phyloP scores from a whole-genome alignment of 495 filamentous ascomycete species.

The Lindgomyces ingoldianus region DNA sequence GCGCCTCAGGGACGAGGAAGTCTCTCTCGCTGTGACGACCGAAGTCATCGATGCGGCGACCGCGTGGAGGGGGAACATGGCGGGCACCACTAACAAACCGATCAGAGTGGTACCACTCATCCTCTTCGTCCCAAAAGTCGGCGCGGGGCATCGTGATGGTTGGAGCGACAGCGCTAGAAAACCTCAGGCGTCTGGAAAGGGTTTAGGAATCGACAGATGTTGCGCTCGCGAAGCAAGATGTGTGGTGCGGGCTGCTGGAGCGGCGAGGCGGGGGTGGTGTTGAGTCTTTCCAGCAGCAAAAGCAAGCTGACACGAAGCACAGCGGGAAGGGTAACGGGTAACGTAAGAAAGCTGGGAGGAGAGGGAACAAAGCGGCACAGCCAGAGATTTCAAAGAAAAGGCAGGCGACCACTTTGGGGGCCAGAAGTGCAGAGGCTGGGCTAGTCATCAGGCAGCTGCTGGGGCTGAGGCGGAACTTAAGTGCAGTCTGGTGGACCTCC shows the following conservation, averaged over 20 bases:
- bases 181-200: background rate
- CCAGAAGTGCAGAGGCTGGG: conserved; percentile 11
- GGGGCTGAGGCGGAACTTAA: conserved; percentile 21
- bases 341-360: conserved; percentile 31
- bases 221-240: background rate
- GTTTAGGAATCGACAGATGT: background rate
- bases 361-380: conserved; percentile 16
- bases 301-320: conserved; percentile 20
- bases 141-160: conserved; percentile 15
- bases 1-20: conserved; percentile 25
- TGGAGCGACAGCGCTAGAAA: background rate
- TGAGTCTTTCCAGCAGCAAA: background rate
- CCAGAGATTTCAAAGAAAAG: conserved; percentile 24
- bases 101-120: conserved; percentile 30
- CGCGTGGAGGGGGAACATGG: conserved; percentile 33
- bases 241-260: background rate
- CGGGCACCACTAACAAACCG: conserved; percentile 28
- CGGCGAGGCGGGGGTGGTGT: conserved; percentile 20
- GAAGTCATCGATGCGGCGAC: conserved; percentile 1
- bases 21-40: conserved; percentile 13
- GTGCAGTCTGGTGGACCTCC: conserved; percentile 7
- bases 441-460: conserved; percentile 35
- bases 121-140: conserved; percentile 35
- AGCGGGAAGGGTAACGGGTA: conserved; percentile 11
- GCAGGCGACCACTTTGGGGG: conserved; percentile 30